These are phyloP conservation scores for Cercophora scortea DNA, from an alignment of 495 filamentous ascomycete genomes.

Conservation along the genomic window DNA sequence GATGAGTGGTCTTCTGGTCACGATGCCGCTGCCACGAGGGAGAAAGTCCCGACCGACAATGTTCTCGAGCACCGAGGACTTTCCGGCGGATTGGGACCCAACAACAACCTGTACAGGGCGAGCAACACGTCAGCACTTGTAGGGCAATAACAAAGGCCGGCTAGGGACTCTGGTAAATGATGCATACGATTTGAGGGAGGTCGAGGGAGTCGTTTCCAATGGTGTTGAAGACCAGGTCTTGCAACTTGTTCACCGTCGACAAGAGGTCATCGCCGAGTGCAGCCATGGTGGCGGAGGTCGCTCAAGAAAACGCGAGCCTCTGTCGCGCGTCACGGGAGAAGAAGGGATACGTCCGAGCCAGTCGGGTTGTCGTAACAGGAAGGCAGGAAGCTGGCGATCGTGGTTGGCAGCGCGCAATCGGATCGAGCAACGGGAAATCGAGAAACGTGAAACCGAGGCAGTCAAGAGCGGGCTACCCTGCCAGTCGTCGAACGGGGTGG, in stretches of 20 bases:
- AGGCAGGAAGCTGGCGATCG: slow-evolving; percentile 7
- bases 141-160: background rate
- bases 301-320: background rate
- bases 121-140: slow-evolving; percentile 1
- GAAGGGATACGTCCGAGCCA: background rate
- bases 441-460: background rate
- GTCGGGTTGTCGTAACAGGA: background rate
- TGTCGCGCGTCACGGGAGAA: background rate
- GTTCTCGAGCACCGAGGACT: slow-evolving; percentile 98
- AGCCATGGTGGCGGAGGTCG: slow-evolving; percentile 34
- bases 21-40: slow-evolving; percentile 92
- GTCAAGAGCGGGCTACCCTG: background rate
- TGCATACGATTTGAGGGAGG: slow-evolving; percentile 89
- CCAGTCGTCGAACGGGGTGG: background rate
- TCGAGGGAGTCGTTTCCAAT: slow-evolving; percentile 98
- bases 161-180: slow-evolving; percentile 14
- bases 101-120: slow-evolving; percentile 72
- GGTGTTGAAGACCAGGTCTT: slow-evolving; percentile 98
- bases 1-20: slow-evolving; percentile 88
- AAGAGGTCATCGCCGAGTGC: slow-evolving; percentile 86
- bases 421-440: too few species aligned
- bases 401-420: too few species aligned
- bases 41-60: slow-evolving; percentile 97
- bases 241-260: slow-evolving; percentile 88
- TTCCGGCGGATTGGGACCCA: slow-evolving; percentile 95